Conservation (phyloP, 192 early-diverging fungal genomes). For the Coemansia sp. region DNA sequence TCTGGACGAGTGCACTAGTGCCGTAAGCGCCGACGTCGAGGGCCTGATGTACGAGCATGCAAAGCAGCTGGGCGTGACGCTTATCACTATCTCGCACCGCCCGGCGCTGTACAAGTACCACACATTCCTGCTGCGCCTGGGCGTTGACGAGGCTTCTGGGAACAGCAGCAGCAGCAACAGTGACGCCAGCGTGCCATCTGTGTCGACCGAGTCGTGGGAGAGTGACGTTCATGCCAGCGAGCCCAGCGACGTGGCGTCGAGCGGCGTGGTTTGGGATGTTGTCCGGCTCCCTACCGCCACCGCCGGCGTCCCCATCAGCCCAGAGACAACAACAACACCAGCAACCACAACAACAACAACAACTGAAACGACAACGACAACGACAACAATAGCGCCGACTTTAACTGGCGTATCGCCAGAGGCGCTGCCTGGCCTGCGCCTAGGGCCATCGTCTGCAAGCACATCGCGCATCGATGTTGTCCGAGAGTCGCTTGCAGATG, state of each 20-base stretch:
- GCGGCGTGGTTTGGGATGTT: constrained; percentile 46
- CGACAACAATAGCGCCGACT: constrained; percentile 2
- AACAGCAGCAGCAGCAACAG: no score
- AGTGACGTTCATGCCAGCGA: constrained; percentile 25
- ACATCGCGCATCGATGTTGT: constrained; percentile 29
- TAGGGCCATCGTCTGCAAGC: constrained; percentile 15
- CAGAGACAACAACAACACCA: no score
- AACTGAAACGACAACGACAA: no score
- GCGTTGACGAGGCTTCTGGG: constrained; percentile 7
- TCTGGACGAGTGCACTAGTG: constrained; percentile 86
- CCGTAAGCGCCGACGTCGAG: constrained; percentile 92
- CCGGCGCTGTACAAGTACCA: constrained; percentile 96
- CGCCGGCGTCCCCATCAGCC: background rate
- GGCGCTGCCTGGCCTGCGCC: background rate
- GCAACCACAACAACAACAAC: no score
- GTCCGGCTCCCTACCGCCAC: constrained; percentile 26
- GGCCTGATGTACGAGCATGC: constrained; percentile 82
- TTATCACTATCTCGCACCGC: constrained; percentile 94
- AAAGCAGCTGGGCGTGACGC: constrained; percentile 76
- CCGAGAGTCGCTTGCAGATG: constrained; percentile 25
- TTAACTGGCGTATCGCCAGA: background rate
- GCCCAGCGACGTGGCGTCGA: constrained; percentile 10
- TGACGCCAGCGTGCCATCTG: no score
- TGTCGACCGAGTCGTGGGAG: constrained; percentile 39
- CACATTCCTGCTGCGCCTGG: constrained; percentile 85